Conservation (phyloP, 495 filamentous ascomycete species). For the Penicilliopsis zonata region DNA sequence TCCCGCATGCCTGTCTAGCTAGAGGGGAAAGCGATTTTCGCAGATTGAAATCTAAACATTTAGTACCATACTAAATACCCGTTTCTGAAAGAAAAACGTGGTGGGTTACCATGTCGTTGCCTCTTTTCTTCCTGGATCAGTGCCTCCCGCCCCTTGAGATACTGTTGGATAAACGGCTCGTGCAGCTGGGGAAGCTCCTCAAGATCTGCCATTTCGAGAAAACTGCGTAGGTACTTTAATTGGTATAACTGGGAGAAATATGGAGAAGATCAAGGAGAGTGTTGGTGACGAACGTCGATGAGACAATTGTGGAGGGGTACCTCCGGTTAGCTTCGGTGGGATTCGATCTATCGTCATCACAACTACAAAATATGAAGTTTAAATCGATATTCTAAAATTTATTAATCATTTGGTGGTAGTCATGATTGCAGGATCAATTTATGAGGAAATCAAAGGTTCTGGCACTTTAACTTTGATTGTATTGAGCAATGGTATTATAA, state of each 20-base stretch:
- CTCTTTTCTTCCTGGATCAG: slow-evolving; percentile 71
- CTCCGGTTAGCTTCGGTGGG: too few relatives aligned
- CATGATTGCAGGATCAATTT: not conserved
- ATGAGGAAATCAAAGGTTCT: not conserved
- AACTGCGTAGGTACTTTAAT: too few relatives aligned
- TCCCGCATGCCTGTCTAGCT: slow-evolving; percentile 60
- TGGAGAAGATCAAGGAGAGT: not conserved
- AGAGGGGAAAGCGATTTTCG: slow-evolving; percentile 59
- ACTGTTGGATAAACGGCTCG: slow-evolving; percentile 70
- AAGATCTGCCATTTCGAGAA: not conserved
- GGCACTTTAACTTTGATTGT: not conserved
- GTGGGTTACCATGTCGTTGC: slow-evolving; percentile 77
- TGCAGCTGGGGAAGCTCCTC: slow-evolving; percentile 39
- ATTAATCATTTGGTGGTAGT: not conserved
- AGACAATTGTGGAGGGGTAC: not conserved
- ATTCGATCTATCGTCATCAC: too few relatives aligned
- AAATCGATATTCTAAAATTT: too few relatives aligned
- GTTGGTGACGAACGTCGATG: slow-evolving; percentile 3
- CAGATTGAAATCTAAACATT: slow-evolving; percentile 25
- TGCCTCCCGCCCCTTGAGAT: slow-evolving; percentile 61
- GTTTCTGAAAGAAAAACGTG: too few relatives aligned
- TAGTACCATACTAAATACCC: too few relatives aligned
- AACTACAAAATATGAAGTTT: too few relatives aligned
- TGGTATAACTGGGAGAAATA: not conserved
- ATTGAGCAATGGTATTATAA: not conserved